Percentiles rank a stretch among this genome's conserved stretches.
These are phyloP conservation scores for Dysphania ambrosioides DNA, from an alignment of 148 eudicot genomes.

Conservation along the genomic window DNA sequence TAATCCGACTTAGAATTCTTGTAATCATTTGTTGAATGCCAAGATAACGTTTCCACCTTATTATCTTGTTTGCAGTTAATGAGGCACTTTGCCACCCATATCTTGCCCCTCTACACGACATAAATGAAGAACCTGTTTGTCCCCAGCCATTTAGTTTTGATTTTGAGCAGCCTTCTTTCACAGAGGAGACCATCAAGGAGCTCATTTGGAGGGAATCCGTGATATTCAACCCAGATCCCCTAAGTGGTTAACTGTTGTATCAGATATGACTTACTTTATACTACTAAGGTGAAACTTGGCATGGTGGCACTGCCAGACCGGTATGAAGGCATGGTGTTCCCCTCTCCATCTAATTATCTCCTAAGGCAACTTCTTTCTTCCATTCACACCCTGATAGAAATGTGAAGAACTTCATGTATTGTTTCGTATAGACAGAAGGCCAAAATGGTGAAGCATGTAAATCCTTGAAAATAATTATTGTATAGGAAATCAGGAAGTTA, in stretches of 20 bases:
- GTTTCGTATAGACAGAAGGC: too few relatives aligned
- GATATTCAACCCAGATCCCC: slow-evolving; percentile 69
- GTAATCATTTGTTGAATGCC: neutral
- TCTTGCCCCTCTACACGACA: slow-evolving; percentile 84
- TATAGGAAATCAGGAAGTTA: too few relatives aligned
- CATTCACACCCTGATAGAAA: too few relatives aligned
- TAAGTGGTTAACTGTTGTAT: slow-evolving; percentile 28
- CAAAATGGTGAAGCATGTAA: too few relatives aligned
- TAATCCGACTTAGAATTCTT: neutral
- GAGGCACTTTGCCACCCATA: slow-evolving; percentile 76
- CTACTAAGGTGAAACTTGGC: neutral
- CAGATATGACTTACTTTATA: neutral
- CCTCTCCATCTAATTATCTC: too few relatives aligned
- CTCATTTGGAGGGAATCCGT: slow-evolving; percentile 88
- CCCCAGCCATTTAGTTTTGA: slow-evolving; percentile 76
- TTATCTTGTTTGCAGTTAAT: slow-evolving; percentile 39
- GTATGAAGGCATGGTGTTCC: too few relatives aligned
- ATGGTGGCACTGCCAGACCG: neutral
- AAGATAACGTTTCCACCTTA: neutral
- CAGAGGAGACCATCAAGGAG: slow-evolving; percentile 85
- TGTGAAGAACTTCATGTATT: too few relatives aligned
- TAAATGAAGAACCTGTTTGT: slow-evolving; percentile 83
- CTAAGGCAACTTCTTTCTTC: too few relatives aligned
- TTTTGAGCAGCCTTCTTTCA: slow-evolving; percentile 90
- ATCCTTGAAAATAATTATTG: too few relatives aligned